These are phyloP conservation scores for Capsicum baccatum DNA, from an alignment of 257 asterid genomes.

Conservation along the genomic window DNA sequence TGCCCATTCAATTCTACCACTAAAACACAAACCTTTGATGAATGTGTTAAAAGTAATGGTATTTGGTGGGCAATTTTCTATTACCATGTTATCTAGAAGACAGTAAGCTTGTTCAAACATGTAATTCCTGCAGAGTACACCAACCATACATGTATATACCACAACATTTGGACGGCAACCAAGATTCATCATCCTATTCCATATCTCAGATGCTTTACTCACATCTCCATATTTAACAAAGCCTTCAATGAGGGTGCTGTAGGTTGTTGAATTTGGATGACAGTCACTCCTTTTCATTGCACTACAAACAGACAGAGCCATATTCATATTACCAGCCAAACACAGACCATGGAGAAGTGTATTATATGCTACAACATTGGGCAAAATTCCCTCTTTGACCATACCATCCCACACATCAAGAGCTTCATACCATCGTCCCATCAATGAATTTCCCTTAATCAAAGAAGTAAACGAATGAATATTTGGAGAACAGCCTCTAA, in stretches of 20 bases:
- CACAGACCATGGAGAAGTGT: conserved; percentile 72
- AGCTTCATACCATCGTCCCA: conserved; percentile 65
- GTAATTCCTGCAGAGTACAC: conserved; percentile 64
- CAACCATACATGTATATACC: conserved; percentile 79
- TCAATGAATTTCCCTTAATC: conserved; percentile 66
- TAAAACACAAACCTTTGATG: conserved; percentile 65
- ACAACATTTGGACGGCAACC: conserved; percentile 79
- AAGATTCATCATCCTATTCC: conserved; percentile 76
- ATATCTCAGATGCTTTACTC: conserved; percentile 67
- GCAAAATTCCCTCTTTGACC: conserved; percentile 59
- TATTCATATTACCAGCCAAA: conserved; percentile 58
- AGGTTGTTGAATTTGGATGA: conserved; percentile 63
- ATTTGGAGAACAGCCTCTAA: conserved; percentile 70
- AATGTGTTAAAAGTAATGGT: conserved; percentile 67
- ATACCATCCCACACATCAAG: conserved; percentile 57
- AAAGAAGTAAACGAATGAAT: conserved; percentile 73
- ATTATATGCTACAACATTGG: conserved; percentile 75
- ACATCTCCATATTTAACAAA: conserved; percentile 68
- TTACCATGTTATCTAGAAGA: conserved; percentile 60
- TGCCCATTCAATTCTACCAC: conserved; percentile 70
- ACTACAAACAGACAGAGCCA: conserved; percentile 50
- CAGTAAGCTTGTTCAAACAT: conserved; percentile 71
- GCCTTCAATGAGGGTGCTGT: conserved; percentile 68
- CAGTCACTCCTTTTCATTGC: conserved; percentile 65
- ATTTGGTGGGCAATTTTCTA: conserved; percentile 69